Conservation (phyloP, 805 yeast species). For the Saitoella complicata region DNA sequence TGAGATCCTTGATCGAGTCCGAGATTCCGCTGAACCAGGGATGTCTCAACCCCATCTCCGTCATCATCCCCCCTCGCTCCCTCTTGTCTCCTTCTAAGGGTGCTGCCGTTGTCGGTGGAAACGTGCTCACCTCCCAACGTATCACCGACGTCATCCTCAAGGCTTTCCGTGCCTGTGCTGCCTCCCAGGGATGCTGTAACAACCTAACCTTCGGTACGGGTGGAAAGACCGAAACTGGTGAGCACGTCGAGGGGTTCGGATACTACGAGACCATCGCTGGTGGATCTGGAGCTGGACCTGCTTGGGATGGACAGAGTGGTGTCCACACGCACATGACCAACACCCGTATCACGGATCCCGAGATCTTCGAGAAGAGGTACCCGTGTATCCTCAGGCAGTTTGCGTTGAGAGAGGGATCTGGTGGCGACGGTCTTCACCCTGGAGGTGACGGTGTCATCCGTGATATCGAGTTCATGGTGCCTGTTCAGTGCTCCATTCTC, state of each 20-base stretch:
- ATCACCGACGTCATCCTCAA: conserved; percentile 76
- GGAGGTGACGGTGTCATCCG: conserved; percentile 85
- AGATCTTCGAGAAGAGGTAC: conserved; percentile 72
- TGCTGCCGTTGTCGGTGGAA: conserved; percentile 91
- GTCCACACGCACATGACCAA: conserved; percentile 91
- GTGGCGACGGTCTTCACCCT: conserved; percentile 53
- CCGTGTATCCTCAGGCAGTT: conserved; percentile 67
- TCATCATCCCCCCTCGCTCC: conserved; percentile 45
- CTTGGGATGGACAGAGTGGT: conserved; percentile 77
- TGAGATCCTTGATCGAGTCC: conserved; percentile 69
- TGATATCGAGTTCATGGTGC: conserved; percentile 61
- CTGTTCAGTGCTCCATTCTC: conserved; percentile 60
- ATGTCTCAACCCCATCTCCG: conserved; percentile 62
- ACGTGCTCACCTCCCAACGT: conserved; percentile 88
- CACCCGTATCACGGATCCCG: conserved; percentile 84
- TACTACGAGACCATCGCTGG: conserved; percentile 93
- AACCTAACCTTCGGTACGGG: conserved; percentile 83
- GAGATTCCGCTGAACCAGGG: conserved; percentile 92
- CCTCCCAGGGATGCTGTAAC: conserved; percentile 80
- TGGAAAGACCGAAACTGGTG: conserved; percentile 30
- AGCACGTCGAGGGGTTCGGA: conserved; percentile 49
- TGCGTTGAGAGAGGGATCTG: conserved; percentile 53
- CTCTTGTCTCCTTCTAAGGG: conserved; percentile 61
- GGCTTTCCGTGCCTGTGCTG: conserved; percentile 82
- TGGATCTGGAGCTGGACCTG: conserved; percentile 83